phyloP scores from a whole-genome alignment of 108 stramenopile species.

The Licmophora abbreviata region DNA sequence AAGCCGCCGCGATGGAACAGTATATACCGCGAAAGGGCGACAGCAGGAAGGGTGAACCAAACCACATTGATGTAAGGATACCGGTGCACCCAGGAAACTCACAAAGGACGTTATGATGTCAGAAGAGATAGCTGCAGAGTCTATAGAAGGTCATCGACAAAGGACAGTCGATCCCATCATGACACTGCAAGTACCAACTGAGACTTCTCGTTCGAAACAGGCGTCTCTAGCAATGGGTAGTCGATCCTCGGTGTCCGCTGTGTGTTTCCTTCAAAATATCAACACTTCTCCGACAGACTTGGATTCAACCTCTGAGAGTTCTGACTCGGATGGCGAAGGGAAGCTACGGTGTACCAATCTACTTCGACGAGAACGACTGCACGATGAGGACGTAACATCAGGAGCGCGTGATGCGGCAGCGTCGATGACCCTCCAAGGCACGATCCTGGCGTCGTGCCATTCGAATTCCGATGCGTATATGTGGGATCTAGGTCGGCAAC shows the following conservation, averaged over 20 bases:
- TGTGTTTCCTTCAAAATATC: conserved; percentile 4
- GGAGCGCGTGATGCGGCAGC: conserved; percentile 2
- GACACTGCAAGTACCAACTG: not conserved
- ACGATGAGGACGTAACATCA: not conserved
- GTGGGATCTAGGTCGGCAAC: conserved; percentile 29
- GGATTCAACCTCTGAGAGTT: too few species aligned
- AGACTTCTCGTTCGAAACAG: not conserved
- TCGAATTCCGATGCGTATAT: conserved; percentile 21
- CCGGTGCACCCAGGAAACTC: too few species aligned
- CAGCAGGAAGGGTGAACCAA: too few species aligned
- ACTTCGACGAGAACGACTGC: not conserved
- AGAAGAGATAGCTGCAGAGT: too few species aligned
- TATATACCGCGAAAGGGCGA: too few species aligned
- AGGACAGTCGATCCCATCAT: conserved; percentile 2
- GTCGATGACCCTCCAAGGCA: conserved; percentile 1
- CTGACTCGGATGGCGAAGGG: not conserved
- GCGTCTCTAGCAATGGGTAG: not conserved
- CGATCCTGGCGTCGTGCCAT: conserved; percentile 27
- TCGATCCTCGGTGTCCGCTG: not conserved
- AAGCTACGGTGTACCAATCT: not conserved
- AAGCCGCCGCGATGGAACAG: too few species aligned
- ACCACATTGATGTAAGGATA: too few species aligned
- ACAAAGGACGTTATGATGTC: too few species aligned
- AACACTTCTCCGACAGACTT: not conserved
- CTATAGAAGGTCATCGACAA: too few species aligned